Evolutionary conservation across 2,329 filamentous ascomycete genomes (phyloP), one percentile per base, ranked within the genome.

Genomic region (Neoarthrinium moseri): DNA sequence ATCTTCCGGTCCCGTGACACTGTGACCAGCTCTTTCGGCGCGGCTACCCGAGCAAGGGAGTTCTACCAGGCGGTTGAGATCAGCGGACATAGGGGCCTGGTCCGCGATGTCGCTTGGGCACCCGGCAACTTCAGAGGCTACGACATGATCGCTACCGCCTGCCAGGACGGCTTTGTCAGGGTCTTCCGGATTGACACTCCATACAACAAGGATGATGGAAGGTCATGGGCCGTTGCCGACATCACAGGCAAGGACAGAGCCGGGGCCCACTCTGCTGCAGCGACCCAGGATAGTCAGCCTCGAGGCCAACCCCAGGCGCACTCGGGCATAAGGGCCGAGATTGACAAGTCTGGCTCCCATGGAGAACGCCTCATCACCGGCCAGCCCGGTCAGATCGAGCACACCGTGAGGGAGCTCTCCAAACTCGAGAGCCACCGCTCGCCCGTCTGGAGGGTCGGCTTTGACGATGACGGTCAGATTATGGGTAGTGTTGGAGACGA

Each of bases 41-140:
- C 73, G 30, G 66, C 67, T 13, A 72, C 65, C 71, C 83, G 69
- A 69, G 81, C 62, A 72, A 87, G 88, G 50, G 86, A 89, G 48
- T 95, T 97, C 61, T 96, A 95, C 63, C 80, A 89, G 6, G 91
- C 91, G 0, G 84, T 86, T 17, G 86, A 91, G 60, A 72, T 97
- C 13, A 74, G 75, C 23, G 83, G 84, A 2, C 88, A 96, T 56
- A 77, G 81, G 6, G 84, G 85, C 1, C 75, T 97, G 30, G 87
- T 96, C 6, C 79, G 92, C 38, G 91, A 96, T 63, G 81, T 96
- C 2, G 86, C 89, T 2, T 99, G 94, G 94, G 90, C 92, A 1
- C 87, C 91, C 38, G 92, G 91, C 11, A 95, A 91, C 53, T 90
- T 95, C 57, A 76, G 91, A 30, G 92, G 92, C 1, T 92, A 89